Conservation (phyloP, 1,284 basidiomycete species). For the Microbotryomycetes sp. region DNA sequence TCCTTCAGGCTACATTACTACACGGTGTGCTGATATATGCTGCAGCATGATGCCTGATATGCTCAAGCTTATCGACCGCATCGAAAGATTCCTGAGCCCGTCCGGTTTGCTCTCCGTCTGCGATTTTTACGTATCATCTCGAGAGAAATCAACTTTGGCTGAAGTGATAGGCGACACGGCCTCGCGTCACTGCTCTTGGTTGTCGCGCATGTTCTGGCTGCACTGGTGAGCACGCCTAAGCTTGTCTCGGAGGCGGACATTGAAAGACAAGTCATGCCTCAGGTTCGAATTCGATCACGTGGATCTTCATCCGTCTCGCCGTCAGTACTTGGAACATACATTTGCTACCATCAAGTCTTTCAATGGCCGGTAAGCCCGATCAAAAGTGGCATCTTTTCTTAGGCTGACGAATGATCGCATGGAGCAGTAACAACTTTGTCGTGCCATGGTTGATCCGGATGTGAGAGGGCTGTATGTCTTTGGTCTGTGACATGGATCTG, state of each 20-base stretch:
- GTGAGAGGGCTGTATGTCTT: conserved; percentile 43
- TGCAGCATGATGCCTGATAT: conserved; percentile 28
- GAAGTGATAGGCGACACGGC: conserved; percentile 57
- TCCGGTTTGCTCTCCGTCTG: conserved; percentile 63
- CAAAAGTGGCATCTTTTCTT: conserved; percentile 2
- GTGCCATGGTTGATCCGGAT: conserved; percentile 63
- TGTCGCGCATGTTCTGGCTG: conserved; percentile 73
- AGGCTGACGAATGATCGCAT: too few relatives aligned
- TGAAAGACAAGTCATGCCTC: neutral
- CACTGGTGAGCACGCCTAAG: conserved; percentile 47
- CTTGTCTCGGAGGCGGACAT: neutral
- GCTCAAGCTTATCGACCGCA: conserved; percentile 47
- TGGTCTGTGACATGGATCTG: too few relatives aligned
- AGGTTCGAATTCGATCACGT: conserved; percentile 73
- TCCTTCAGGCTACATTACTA: neutral
- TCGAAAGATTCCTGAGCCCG: conserved; percentile 62
- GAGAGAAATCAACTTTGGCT: conserved; percentile 47
- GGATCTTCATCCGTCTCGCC: conserved; percentile 55
- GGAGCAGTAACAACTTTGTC: conserved; percentile 63
- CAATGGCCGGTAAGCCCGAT: conserved; percentile 12
- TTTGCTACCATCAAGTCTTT: conserved; percentile 55
- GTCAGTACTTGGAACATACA: conserved; percentile 68
- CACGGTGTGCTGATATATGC: neutral
- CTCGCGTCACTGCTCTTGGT: conserved; percentile 62
- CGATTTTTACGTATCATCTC: conserved; percentile 71